phyloP scores from a whole-genome alignment of 805 yeast genomes.

The Ascoidea asiatica region DNA sequence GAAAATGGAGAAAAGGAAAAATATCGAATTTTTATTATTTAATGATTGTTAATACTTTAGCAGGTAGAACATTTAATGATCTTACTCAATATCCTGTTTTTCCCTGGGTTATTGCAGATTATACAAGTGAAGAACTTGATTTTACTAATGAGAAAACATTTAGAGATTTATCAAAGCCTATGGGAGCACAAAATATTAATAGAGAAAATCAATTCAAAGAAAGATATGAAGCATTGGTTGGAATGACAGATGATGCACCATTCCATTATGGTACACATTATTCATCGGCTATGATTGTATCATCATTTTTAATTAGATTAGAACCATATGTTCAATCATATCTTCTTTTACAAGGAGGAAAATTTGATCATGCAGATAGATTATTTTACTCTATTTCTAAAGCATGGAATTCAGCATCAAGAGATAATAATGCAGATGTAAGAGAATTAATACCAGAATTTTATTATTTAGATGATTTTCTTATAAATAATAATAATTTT shows the following conservation, averaged over 20 bases:
- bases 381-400: slow-evolving; percentile 61
- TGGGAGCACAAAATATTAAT: slow-evolving; percentile 70
- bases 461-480: slow-evolving; percentile 68
- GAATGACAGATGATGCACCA: slow-evolving; percentile 46
- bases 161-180: slow-evolving; percentile 73
- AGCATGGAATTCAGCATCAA: slow-evolving; percentile 72
- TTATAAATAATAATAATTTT: slow-evolving; percentile 49
- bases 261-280: slow-evolving; percentile 92
- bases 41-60: slow-evolving; percentile 68
- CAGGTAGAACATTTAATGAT: slow-evolving; percentile 84
- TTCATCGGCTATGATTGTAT: slow-evolving; percentile 87
- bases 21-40: slow-evolving; percentile 75
- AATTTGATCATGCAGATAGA: slow-evolving; percentile 80
- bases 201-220: slow-evolving; percentile 56
- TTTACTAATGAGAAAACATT: slow-evolving; percentile 44
- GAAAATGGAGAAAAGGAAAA: slow-evolving; percentile 64
- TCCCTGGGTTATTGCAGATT: slow-evolving; percentile 85
- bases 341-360: slow-evolving; percentile 71
- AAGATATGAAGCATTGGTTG: slow-evolving; percentile 55
- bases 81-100: slow-evolving; percentile 84
- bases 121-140: slow-evolving; percentile 58
- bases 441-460: slow-evolving; percentile 82
- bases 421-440: slow-evolving; percentile 76
- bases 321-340: slow-evolving; percentile 76
- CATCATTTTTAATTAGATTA: slow-evolving; percentile 63